These are phyloP conservation scores for Heracleum sosnowskyi DNA, from an alignment of 129 eudicot genomes.

Conservation along the genomic window DNA sequence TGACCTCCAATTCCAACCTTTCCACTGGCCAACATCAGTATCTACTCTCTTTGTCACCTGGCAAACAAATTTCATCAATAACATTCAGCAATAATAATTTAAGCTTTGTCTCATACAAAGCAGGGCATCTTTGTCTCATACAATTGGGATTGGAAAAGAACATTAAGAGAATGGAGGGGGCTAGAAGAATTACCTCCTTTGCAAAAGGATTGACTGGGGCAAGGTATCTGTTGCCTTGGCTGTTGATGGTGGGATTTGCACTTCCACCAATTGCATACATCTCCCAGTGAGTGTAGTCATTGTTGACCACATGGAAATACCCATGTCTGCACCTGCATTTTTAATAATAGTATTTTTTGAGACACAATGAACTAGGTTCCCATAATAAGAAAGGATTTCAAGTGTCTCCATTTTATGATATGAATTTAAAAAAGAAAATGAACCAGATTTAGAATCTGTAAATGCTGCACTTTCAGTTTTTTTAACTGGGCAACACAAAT, in stretches of 20 bases:
- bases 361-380: neutral
- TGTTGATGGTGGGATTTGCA: slow-evolving; percentile 81
- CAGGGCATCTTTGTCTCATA: neutral
- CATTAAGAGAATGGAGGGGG: neutral
- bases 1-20: slow-evolving; percentile 90
- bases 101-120: neutral
- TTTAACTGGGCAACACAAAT: neutral
- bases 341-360: neutral
- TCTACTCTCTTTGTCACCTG: slow-evolving; percentile 86
- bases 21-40: slow-evolving; percentile 41
- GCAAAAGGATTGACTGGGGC: slow-evolving; percentile 84
- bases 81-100: neutral
- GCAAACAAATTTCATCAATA: neutral
- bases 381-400: neutral
- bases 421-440: neutral
- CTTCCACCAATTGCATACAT: slow-evolving; percentile 99
- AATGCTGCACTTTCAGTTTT: neutral
- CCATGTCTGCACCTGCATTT: slow-evolving; percentile 89
- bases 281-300: slow-evolving; percentile 98
- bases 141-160: neutral
- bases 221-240: slow-evolving; percentile 85
- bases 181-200: slow-evolving; percentile 50
- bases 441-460: neutral
- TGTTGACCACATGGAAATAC: slow-evolving; percentile 95
- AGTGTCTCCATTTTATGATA: neutral